Evolutionary conservation across 148 eudicot species (phyloP).

Genomic region (Cornus controversa): DNA sequence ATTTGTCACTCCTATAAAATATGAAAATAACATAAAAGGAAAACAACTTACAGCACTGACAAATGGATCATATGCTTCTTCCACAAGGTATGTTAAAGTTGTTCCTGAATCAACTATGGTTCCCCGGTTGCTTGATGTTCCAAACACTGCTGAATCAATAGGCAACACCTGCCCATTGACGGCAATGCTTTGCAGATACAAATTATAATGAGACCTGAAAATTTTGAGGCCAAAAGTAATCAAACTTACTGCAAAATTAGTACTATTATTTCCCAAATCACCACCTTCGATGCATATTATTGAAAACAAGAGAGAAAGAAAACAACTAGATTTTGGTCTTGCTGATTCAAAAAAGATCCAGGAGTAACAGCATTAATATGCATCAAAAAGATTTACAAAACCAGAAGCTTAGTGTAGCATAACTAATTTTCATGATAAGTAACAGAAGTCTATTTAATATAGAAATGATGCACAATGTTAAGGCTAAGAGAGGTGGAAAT

Average conservation of each 20-base stretch:
- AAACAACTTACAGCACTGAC: conserved; percentile 65
- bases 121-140: conserved; percentile 71
- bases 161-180: conserved; percentile 78
- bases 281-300: not conserved
- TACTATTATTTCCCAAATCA: not conserved
- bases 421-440: not conserved
- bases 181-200: conserved; percentile 74
- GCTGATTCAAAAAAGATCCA: not conserved
- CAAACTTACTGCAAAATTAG: not conserved
- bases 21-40: not conserved
- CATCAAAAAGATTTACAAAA: not conserved
- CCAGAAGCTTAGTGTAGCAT: not conserved
- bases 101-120: conserved; percentile 97
- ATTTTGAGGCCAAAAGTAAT: conserved; percentile 14
- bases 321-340: not conserved
- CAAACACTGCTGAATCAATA: conserved; percentile 67
- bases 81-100: conserved; percentile 84
- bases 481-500: not conserved
- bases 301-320: not conserved
- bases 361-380: not conserved
- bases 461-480: not conserved
- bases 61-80: conserved; percentile 85
- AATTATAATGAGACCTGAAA: conserved; percentile 91
- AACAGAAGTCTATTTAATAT: not conserved
- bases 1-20: no score